A percentile compares a stretch with the other conserved stretches of the same genome.
These are phyloP conservation scores for Ascochyta clinopodiicola DNA, from an alignment of 2,329 filamentous ascomycete genomes.

Conservation along the genomic window DNA sequence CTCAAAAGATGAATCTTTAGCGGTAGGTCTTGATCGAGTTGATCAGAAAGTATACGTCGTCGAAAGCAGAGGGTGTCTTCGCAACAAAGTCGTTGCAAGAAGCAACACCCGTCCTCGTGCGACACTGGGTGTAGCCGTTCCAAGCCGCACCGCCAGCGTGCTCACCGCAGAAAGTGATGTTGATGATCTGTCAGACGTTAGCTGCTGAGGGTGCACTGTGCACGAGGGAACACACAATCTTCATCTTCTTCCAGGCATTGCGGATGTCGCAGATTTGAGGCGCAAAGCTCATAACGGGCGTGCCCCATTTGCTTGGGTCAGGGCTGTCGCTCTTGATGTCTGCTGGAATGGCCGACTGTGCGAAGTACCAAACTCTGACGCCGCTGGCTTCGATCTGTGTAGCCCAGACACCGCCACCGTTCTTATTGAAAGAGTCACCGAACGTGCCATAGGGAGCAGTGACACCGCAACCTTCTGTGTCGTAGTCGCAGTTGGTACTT, in stretches of 20 bases:
- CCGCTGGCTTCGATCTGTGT: constrained; percentile 55
- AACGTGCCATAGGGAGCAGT: constrained; percentile 21
- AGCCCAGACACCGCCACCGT: constrained; percentile 56
- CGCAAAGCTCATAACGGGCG: constrained; percentile 40
- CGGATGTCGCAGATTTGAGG: constrained; percentile 53
- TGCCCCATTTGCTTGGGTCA: constrained; percentile 55
- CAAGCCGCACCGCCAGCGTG: constrained; percentile 55
- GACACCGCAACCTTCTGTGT: constrained; percentile 20
- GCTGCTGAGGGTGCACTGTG: background rate
- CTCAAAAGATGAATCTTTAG: background rate
- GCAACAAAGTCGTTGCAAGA: constrained; percentile 41
- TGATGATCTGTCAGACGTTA: constrained; percentile 43
- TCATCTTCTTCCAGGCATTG: constrained; percentile 26
- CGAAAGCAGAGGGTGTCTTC: constrained; percentile 26
- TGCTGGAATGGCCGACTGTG: constrained; percentile 51
- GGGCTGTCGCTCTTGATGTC: constrained; percentile 55
- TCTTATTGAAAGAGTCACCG: constrained; percentile 36
- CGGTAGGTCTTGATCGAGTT: constrained; percentile 22
- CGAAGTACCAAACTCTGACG: constrained; percentile 62
- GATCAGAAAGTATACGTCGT: constrained; percentile 30
- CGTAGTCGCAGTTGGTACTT: background rate
- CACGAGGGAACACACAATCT: constrained; percentile 15
- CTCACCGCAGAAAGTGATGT: constrained; percentile 58
- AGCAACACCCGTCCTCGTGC: constrained; percentile 51
- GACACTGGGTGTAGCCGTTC: constrained; percentile 37